Conservation (phyloP, 371 early-diverging fungal genomes). For the Sporodiniella umbellata region DNA sequence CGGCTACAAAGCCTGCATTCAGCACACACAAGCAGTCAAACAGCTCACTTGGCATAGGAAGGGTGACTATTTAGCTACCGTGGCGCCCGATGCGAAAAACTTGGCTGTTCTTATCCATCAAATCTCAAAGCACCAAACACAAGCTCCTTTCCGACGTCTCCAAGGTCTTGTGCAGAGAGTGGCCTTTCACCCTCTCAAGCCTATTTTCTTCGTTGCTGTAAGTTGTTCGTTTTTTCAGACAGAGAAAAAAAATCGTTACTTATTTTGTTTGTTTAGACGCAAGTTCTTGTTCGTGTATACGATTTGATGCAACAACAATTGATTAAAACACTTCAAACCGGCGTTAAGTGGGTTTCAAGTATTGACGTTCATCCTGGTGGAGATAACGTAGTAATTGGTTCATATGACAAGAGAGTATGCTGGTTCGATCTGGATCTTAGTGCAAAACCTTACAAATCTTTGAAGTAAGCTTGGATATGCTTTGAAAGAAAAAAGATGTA, state of each 20-base stretch:
- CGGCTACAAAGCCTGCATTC: conserved; percentile 53
- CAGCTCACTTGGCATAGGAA: conserved; percentile 92
- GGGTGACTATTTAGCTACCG: conserved; percentile 93
- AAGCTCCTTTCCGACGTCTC: conserved; percentile 86
- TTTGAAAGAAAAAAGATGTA: background rate
- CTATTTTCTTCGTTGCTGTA: conserved; percentile 90
- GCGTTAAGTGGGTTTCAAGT: conserved; percentile 92
- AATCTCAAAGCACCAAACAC: conserved; percentile 80
- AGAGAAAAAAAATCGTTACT: too few species aligned
- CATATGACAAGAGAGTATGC: conserved; percentile 88
- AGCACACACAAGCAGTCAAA: conserved; percentile 63
- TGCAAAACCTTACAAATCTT: conserved; percentile 86
- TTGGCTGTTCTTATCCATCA: conserved; percentile 89
- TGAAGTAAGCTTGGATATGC: conserved; percentile 45
- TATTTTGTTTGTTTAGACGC: conserved; percentile 56
- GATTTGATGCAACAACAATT: conserved; percentile 86
- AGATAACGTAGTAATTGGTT: conserved; percentile 94
- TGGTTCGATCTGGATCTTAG: conserved; percentile 98
- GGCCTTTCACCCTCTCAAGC: conserved; percentile 91
- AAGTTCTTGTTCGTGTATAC: conserved; percentile 90
- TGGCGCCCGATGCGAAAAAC: conserved; percentile 67
- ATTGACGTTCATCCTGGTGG: conserved; percentile 90
- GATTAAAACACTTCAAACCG: conserved; percentile 76
- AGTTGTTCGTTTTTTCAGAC: too few species aligned
- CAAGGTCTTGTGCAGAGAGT: conserved; percentile 88